Evolutionary conservation across 163 green algal species (phyloP).

Genomic region (Scenedesmus sp.): DNA sequence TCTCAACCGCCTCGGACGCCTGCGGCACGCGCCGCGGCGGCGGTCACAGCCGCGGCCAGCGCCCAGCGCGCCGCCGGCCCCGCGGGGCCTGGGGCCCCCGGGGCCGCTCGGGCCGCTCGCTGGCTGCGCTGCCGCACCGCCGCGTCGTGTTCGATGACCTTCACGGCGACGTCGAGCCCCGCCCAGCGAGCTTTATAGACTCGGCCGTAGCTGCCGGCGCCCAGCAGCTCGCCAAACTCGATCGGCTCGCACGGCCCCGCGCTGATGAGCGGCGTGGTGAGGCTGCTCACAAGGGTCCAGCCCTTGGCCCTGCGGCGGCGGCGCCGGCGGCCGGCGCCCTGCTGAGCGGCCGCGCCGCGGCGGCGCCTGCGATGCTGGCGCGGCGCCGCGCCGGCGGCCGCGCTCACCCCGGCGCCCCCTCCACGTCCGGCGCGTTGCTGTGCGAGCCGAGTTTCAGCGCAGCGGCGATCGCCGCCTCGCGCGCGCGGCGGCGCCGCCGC

Average conservation of each 20-base stretch:
- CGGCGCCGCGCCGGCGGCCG: no score
- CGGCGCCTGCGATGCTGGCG: no score
- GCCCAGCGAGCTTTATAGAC: slow-evolving; percentile 22
- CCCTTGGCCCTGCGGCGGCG: no score
- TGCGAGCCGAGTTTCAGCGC: slow-evolving; percentile 2
- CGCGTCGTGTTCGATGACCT: slow-evolving; percentile 39
- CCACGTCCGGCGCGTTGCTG: slow-evolving; percentile 17
- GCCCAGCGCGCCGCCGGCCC: no score
- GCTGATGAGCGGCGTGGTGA: slow-evolving; percentile 6
- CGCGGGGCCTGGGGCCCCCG: no score
- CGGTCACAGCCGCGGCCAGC: neutral
- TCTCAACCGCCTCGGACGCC: slow-evolving; percentile 19
- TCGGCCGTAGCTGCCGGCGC: slow-evolving; percentile 13
- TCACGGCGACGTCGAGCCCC: slow-evolving; percentile 3
- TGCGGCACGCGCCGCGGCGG: no score
- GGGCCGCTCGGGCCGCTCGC: no score
- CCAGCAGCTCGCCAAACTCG: slow-evolving; percentile 17
- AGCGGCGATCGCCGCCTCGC: no score
- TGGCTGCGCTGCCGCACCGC: no score
- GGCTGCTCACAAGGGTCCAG: slow-evolving; percentile 20
- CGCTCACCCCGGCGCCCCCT: slow-evolving; percentile 5
- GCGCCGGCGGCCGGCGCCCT: no score
- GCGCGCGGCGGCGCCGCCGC: no score
- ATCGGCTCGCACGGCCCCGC: neutral
- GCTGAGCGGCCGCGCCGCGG: no score